phyloP scores from a whole-genome alignment of 2,329 filamentous ascomycete genomes.

The Exophiala alcalophila region DNA sequence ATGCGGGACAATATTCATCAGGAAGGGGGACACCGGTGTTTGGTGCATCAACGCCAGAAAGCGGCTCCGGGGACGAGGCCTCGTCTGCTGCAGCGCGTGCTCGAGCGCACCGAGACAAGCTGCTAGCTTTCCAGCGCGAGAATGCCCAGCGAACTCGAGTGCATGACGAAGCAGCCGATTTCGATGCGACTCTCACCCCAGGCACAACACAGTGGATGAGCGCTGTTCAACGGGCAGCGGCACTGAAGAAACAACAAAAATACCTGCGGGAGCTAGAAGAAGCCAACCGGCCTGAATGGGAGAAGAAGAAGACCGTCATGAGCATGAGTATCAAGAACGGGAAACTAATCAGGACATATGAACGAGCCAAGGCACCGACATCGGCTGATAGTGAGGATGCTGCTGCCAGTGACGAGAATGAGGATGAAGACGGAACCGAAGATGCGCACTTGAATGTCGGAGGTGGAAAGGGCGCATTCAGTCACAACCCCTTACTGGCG shows the following conservation, averaged over 20 bases:
- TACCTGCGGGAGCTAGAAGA: constrained; percentile 81
- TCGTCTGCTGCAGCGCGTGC: constrained; percentile 36
- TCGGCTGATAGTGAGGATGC: constrained; percentile 22
- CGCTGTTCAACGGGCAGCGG: constrained; percentile 75
- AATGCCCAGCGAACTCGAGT: constrained; percentile 82
- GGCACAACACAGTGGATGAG: constrained; percentile 77
- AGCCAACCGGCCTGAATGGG: constrained; percentile 79
- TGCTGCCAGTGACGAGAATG: constrained; percentile 28
- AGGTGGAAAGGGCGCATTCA: constrained; percentile 38
- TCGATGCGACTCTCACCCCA: constrained; percentile 56
- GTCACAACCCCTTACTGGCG: constrained; percentile 44
- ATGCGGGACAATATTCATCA: constrained; percentile 56
- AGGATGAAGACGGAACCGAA: constrained; percentile 32
- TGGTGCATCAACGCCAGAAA: constrained; percentile 34
- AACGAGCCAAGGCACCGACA: constrained; percentile 31
- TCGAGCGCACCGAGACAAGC: constrained; percentile 72
- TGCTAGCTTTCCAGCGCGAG: constrained; percentile 79
- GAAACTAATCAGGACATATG: constrained; percentile 62
- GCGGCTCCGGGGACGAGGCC: constrained; percentile 32
- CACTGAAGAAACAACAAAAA: constrained; percentile 82
- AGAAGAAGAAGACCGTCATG: constrained; percentile 79
- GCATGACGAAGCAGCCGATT: constrained; percentile 78
- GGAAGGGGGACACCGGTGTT: constrained; percentile 34
- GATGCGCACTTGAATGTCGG: constrained; percentile 25
- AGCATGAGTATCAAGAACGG: constrained; percentile 78